Conservation (phyloP, 2,329 filamentous ascomycete species). For the Chaetomium globosum region DNA sequence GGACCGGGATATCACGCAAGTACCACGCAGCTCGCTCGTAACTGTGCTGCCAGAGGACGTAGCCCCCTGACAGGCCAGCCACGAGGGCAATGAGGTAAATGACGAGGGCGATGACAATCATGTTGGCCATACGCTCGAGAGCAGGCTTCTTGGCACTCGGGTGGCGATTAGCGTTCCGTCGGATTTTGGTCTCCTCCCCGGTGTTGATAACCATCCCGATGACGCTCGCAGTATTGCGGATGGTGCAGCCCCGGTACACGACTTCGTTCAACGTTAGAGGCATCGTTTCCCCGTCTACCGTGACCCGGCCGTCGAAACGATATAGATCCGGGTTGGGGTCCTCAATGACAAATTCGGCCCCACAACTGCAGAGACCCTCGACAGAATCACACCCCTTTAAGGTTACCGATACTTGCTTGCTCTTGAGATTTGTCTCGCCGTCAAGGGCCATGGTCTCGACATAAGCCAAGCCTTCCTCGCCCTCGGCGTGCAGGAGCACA, state of each 20-base stretch:
- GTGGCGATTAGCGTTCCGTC: slow-evolving; percentile 89
- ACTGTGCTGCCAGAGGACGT: slow-evolving; percentile 68
- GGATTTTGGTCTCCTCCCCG: slow-evolving; percentile 93
- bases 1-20: slow-evolving; percentile 61
- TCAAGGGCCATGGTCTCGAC: slow-evolving; percentile 79
- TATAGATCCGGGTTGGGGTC: slow-evolving; percentile 75
- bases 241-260: slow-evolving; percentile 77
- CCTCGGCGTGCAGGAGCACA: slow-evolving; percentile 71
- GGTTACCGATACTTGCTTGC: slow-evolving; percentile 66
- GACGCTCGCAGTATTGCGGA: slow-evolving; percentile 75
- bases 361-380: slow-evolving; percentile 54
- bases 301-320: slow-evolving; percentile 70
- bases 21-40: slow-evolving; percentile 75
- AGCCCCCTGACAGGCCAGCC: slow-evolving; percentile 75
- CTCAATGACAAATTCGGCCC: slow-evolving; percentile 67
- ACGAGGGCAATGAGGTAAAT: slow-evolving; percentile 74
- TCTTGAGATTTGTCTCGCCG: slow-evolving; percentile 76
- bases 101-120: slow-evolving; percentile 61
- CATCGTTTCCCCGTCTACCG: slow-evolving; percentile 59
- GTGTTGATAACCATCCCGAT: slow-evolving; percentile 84
- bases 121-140: slow-evolving; percentile 74
- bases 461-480: slow-evolving; percentile 75
- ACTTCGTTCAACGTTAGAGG: slow-evolving; percentile 79
- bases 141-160: slow-evolving; percentile 27
- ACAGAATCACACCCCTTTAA: slow-evolving; percentile 56